A percentile compares a stretch with the other conserved stretches of the same genome.
Evolutionary conservation across 2,329 filamentous ascomycete genomes (phyloP).

Genomic region (Sporothrix mexicana): DNA sequence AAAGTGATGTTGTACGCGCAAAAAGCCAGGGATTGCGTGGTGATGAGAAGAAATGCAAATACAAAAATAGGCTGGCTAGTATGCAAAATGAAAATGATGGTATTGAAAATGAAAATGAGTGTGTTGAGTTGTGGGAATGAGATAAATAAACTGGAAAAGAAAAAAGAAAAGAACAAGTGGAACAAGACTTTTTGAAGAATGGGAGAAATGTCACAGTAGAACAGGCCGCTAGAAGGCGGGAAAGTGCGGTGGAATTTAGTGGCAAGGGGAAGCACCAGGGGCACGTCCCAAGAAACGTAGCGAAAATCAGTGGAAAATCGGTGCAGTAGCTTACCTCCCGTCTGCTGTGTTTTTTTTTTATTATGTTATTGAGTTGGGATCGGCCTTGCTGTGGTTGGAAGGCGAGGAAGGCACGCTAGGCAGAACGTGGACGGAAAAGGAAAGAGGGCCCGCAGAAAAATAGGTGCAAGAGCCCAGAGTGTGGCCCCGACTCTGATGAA

Average conservation of each 20-base stretch:
- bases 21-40: no score
- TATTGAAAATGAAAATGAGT: not conserved
- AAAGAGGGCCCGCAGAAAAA: constrained; percentile 27
- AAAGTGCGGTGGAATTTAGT: not conserved
- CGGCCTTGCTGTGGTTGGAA: not conserved
- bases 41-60: not conserved
- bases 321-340: constrained; percentile 37
- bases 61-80: constrained; percentile 20
- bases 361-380: constrained; percentile 14
- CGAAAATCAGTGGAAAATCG: constrained; percentile 27
- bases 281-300: constrained; percentile 29
- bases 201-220: not conserved
- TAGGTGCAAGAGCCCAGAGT: constrained; percentile 28
- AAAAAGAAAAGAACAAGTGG: constrained; percentile 23
- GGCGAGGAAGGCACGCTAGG: constrained; percentile 32
- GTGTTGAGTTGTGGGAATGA: not conserved
- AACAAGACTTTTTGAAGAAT: constrained; percentile 8
- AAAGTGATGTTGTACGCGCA: not conserved
- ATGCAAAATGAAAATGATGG: not conserved
- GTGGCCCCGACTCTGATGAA: constrained; percentile 30
- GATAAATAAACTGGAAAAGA: not conserved
- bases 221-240: not conserved
- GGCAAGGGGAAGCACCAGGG: not conserved
- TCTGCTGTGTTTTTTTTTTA: constrained; percentile 24
- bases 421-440: constrained; percentile 31